These are phyloP conservation scores for Anastatica hierochuntica DNA, from an alignment of 345 rosid species.

Conservation along the genomic window DNA sequence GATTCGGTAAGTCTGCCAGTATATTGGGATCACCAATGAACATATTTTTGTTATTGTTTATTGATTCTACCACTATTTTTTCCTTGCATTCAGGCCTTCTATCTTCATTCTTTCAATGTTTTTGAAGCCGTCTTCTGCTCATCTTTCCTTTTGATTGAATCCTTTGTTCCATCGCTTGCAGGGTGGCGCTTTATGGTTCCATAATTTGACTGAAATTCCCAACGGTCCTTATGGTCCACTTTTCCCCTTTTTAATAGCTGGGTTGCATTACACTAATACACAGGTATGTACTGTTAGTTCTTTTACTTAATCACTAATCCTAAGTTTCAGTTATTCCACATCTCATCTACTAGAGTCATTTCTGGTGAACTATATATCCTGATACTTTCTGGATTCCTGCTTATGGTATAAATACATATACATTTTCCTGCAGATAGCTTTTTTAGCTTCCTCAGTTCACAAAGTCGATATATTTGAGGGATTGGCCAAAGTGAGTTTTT, in stretches of 20 bases:
- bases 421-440: slow-evolving; percentile 41
- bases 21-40: not conserved
- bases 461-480: slow-evolving; percentile 32
- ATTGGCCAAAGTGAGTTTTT: slow-evolving; percentile 56
- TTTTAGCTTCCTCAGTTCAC: slow-evolving; percentile 33
- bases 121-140: no score
- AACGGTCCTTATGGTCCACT: slow-evolving; percentile 52
- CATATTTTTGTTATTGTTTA: not conserved
- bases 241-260: slow-evolving; percentile 64
- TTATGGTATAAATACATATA: not conserved
- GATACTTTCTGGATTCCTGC: not conserved
- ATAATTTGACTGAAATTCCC: slow-evolving; percentile 72
- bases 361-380: not conserved
- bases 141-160: not conserved
- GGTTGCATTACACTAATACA: slow-evolving; percentile 66
- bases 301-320: not conserved
- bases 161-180: slow-evolving; percentile 29
- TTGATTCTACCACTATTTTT: not conserved
- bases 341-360: not conserved
- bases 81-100: no score
- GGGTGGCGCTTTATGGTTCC: slow-evolving; percentile 97
- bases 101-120: no score
- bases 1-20: slow-evolving; percentile 84
- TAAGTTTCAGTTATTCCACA: not conserved
- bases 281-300: slow-evolving; percentile 44